Evolutionary conservation across 495 filamentous ascomycete genomes (phyloP), one percentile per base, ranked within the genome.

Genomic region (Aspergillus cavernicola): DNA sequence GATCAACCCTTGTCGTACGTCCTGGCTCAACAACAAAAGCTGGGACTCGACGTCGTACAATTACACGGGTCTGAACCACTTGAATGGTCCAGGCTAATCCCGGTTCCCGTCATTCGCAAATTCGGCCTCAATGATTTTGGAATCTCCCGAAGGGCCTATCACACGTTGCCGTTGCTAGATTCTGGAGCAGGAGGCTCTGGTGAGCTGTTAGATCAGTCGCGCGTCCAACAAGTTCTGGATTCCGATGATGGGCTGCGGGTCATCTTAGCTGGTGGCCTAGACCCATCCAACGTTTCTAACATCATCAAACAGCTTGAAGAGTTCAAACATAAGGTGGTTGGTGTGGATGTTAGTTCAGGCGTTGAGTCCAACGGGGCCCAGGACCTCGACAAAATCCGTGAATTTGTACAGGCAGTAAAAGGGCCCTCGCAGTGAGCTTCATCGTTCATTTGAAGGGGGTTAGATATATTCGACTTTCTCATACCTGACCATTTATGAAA

Each of bases 331-430:
- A 77, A 84, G 61, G 81, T 97, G 3, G 72, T 89, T 32, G 92
- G 85, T 2, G 85, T 99, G 32, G 93, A 99, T 74, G 88, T 96
- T 4, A 95, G 90, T 63, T 95, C 88, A 61, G 93, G 93, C 0
- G 90, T 99, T 11, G 93, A 98, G 73, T 81, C 80, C 20, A 80
- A 87, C 57, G 93, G 92, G 8, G 67, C 74, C 61, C 95, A 99
- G 64, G 87, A 86, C 68, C 40, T 90, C 44, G 81, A 85, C 49
- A 95, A 88, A 74, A 97, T 99, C 51, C 72, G 75, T 55, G 82
- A 73, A 10, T 99, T 99, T 69, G 79, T 97, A 7, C 74, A 76
- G 60, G 83, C 81, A 36, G 88, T 83, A 1, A 95, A 91, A 71
- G 66, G 67, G 36, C 51, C 63, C 56, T 58, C 57, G 23, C 54